Conservation (phyloP, 192 early-diverging fungal genomes). For the Cetraspora pellucida region DNA sequence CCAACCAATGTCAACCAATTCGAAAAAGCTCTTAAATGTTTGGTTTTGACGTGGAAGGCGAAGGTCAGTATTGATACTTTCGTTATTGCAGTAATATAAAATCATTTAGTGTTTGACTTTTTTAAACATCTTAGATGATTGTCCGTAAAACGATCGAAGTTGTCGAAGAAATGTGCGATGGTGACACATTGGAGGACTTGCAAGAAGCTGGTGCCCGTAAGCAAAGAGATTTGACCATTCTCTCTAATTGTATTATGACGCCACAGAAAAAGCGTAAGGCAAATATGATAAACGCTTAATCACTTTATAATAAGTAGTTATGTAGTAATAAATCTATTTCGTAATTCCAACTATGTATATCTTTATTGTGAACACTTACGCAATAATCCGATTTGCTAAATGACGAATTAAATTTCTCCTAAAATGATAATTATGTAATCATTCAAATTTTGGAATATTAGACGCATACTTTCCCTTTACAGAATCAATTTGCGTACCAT, state of each 20-base stretch:
- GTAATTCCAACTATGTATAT: slow-evolving; percentile 20
- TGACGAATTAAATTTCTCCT: neutral
- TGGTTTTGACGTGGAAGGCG: slow-evolving; percentile 26
- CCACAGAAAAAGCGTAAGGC: slow-evolving; percentile 5
- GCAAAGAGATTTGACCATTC: slow-evolving; percentile 9
- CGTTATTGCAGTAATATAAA: slow-evolving; percentile 3
- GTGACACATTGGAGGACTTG: slow-evolving; percentile 24
- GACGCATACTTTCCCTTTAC: slow-evolving; percentile 2
- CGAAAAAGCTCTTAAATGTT: slow-evolving; percentile 19
- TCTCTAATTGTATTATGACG: slow-evolving; percentile 21
- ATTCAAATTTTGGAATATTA: neutral
- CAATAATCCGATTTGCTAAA: too few species aligned
- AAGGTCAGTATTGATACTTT: slow-evolving; percentile 31
- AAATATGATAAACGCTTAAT: slow-evolving; percentile 21
- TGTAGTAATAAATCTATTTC: slow-evolving; percentile 15
- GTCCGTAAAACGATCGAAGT: slow-evolving; percentile 21
- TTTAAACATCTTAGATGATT: slow-evolving; percentile 16
- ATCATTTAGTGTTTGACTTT: slow-evolving; percentile 8
- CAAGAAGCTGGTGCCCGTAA: slow-evolving; percentile 26
- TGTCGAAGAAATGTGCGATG: slow-evolving; percentile 24
- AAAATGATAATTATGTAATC: slow-evolving; percentile 1
- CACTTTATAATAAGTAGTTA: slow-evolving; percentile 19
- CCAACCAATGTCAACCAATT: slow-evolving; percentile 12
- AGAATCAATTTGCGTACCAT: slow-evolving; percentile 18
- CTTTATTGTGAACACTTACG: slow-evolving; percentile 14